Base-by-base conservation (phyloP, 2,329 filamentous ascomycete genomes). In the Herpotrichia juniperi region DNA sequence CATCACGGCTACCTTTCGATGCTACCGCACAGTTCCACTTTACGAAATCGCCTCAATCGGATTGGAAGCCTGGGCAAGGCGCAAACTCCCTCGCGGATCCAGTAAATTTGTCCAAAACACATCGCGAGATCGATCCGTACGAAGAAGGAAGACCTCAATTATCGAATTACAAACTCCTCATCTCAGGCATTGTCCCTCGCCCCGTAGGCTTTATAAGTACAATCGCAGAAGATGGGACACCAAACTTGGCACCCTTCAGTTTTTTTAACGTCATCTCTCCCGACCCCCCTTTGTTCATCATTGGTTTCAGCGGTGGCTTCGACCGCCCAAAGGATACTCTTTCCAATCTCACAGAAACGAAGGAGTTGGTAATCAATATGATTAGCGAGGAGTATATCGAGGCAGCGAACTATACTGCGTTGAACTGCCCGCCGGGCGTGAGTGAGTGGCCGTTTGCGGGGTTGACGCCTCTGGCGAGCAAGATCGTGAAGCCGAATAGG, bases 91-190 rank as follows among this genome's bases (percentile, higher is more conserved):
- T n/a, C n/a, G n/a, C n/a, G n/a, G 71, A 78, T 56, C 68, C 73
- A 16, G 79, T 81, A 11, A 76, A 75, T 50, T 64, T 83, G 56
- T 69, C 77, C 48, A 83, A 85, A 53, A 71, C 77, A 1, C 90
- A 96, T 76, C 74, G 93, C 58, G 78, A 87, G 67, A 96, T 97
- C 63, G 88, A 96, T 73, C 93, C 93, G 0, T 86, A 93, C 71
- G 87, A 82, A 50, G 78, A 85, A 24, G 89, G 87, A 26, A 83
- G 93, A 0, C 81, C 86, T 0, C 76, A 84, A 0, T 76, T 79
- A 1, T 86, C 83, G 76, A 97, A 97, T 81, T 97, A 97, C 83
- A 96, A 96, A 76, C 83, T 97, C 12, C 80, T 97, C 55, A 96
- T 97, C 73, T 90, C 86, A 16, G 86, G 85, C 57, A 85, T 97